Percentiles rank a stretch among this genome's conserved stretches.
These are phyloP conservation scores for Neofusicoccum sp. DNA, from an alignment of 2,329 filamentous ascomycete species.

Conservation along the genomic window DNA sequence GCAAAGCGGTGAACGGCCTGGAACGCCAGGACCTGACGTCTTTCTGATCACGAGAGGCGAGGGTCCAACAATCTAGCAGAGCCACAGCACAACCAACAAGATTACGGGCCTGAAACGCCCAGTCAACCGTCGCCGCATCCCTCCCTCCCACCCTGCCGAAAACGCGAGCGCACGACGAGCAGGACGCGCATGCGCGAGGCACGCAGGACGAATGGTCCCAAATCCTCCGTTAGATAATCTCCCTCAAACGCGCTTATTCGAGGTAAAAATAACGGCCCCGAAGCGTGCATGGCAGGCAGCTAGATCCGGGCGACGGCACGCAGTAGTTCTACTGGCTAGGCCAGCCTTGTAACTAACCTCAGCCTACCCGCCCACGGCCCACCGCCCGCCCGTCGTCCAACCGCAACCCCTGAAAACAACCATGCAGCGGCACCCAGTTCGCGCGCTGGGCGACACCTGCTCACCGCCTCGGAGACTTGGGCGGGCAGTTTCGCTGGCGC, in stretches of 20 bases:
- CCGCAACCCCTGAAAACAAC: conserved; percentile 3
- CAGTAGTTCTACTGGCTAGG: too few species aligned
- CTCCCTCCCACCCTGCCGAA: not conserved
- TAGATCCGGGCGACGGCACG: not conserved
- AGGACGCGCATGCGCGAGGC: not conserved
- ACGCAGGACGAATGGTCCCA: not conserved
- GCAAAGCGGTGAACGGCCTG: conserved; percentile 8
- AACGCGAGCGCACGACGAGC: too few species aligned
- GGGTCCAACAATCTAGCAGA: conserved; percentile 5
- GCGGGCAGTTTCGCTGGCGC: too few species aligned
- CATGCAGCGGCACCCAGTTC: not conserved
- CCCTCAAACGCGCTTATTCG: conserved; percentile 5
- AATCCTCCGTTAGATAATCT: conserved; percentile 1
- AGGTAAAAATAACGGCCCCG: not conserved
- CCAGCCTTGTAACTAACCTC: not conserved
- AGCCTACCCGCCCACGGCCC: too few species aligned
- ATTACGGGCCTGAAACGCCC: conserved; percentile 8
- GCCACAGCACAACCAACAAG: conserved; percentile 3
- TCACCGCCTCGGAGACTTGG: conserved; percentile 8
- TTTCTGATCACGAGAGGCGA: conserved; percentile 8
- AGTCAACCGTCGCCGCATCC: not conserved
- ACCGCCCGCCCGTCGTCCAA: conserved; percentile 7
- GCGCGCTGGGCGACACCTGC: not conserved
- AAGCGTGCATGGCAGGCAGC: not conserved
- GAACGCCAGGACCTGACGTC: too few species aligned